Base-by-base conservation (phyloP, 2,329 filamentous ascomycete genomes). In the Knufia petricola region DNA sequence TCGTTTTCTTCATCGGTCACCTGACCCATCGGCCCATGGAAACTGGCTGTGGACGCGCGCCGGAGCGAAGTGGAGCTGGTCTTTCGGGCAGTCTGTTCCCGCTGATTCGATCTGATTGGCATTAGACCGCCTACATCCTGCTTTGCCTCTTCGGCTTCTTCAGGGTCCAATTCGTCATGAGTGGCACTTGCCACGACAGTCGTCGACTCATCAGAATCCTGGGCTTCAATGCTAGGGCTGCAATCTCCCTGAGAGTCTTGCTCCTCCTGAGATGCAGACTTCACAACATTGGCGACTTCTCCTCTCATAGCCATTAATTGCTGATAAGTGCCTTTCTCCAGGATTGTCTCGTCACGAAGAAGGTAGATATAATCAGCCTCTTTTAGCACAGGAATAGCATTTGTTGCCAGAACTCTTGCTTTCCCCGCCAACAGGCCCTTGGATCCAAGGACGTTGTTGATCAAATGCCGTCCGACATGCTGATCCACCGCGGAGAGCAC, bases 401-500 rank as follows among this genome's bases (percentile, higher is more conserved):
- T 98, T 17, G 92, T 98, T 8, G 92, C 89, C 43, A 98, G 74
- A 48, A 98, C 85, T 56, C 90, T 82, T 4, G 90, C 95, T 69
- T 96, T 96, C 32, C 83, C 79, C 45, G 74, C 77, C 20, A 98
- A 75, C 4, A 98, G 72, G 56, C 92, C 92, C 53, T 82, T 84
- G 3, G 84, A 75, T 10, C 92, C 92, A 30, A 98, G 78, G 1
- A 98, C 92, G 54, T 92, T 87, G 63, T 96, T 85, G 60, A 95
- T 95, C 50, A 98, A 77, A 67, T 98, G 92, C 55, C 87, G 79
- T 43, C 92, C 92, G 51, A 98, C 92, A 62, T 98, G 92, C 55
- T 94, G 90, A 67, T 98, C 92, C n/a, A 98, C 92, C 0, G 94
- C 92, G 13, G 90, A 96, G 9, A 98, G 75, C 52, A 89, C 85